Evolutionary conservation across 495 filamentous ascomycete species (phyloP), one percentile per base, ranked within the genome.

Genomic region (Thozetella sp.): DNA sequence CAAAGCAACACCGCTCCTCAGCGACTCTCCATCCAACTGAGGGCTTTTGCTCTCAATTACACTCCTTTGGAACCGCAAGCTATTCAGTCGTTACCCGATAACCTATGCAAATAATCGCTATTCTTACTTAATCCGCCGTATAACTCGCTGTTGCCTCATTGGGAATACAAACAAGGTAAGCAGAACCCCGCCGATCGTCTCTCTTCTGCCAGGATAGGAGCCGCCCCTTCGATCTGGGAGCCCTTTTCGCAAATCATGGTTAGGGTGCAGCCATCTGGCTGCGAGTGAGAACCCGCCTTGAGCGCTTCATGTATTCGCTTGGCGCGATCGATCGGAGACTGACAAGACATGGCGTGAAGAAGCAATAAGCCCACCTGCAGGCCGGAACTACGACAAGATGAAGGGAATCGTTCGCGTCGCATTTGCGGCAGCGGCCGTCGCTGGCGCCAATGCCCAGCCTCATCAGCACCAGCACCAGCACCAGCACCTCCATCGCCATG

Each of bases 21-120:
- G 51, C 62, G 52, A 54, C 55, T 70, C 53, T 76, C 72, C 69
- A 71, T 70, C 76, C 79, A 82, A 80, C 74, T 78, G 80, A 83
- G 80, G 79, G 77, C 73, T 64, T 60, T 27, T 58, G 30, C 78
- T 82, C 80, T 84, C 82, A 79, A 78, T 71, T 77, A 85, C 82
- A 81, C 80, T 85, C 82, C 59, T 85, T 85, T 83, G 79, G 81
- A 80, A 80, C 67, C 58, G 56, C 63, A 51, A 54, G 53, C 69
- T 63, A 22, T 55, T 64, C 55, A 64, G 40, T 19, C 55, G 17
- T 52, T 58, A 58, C 30, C 51, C 6, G 34, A n/a, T 11, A 59
- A 34, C 23, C 24, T 25, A 34, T 53, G 9, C 23, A 24, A 48
- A 4, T 15, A 48, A 48, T 20, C n/a, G 20, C n/a, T 20, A 48